Evolutionary conservation across 306 rosid genomes (phyloP), one percentile per base, ranked within the genome.

Genomic region (Acacia acuminata): DNA sequence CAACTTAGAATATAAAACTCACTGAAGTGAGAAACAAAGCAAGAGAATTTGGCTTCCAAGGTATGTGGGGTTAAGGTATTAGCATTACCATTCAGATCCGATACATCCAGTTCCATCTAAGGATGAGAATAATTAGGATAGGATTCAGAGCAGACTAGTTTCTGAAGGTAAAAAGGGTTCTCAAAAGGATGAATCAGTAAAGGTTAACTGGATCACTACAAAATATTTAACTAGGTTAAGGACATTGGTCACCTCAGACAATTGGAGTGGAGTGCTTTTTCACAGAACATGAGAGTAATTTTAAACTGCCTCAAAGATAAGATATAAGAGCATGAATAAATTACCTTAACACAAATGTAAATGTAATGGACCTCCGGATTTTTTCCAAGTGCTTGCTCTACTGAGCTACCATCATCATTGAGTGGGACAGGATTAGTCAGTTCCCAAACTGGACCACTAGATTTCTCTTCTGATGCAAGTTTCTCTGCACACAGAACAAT

Each of bases 331-430:
- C 78, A 65, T 16, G 24, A 80, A 67, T 30, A 55, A 38, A 53
- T 82, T 84, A 85, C 97, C 98, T 94, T 92, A 3, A 86, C 89
- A 84, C 97, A 94, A 69, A 92, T 71, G 79, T 92, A 94, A 55
- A 94, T 90, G 72, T 85, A 94, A 84, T 92, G 97, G 65, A 94
- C 93, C 64, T 94, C 95, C 15, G 92, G 90, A 77, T 90, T 91
- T 76, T 65, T 77, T 80, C 97, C 98, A 4, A 94, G 88, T 71
- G 80, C 83, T 67, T 84, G 88, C 82, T 90, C 96, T 85, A 84
- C 88, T 3, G 90, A 84, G 85, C 87, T 89, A 72, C 87, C 94
- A 76, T 90, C 94, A 24, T 86, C 82, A 85, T 92, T 87, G 44
- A 87, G 84, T 19, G 97, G 92, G 85, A 94, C 81, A 74, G 94